These are phyloP conservation scores for Metschnikowia similis DNA, from an alignment of 805 yeast genomes.

Conservation along the genomic window DNA sequence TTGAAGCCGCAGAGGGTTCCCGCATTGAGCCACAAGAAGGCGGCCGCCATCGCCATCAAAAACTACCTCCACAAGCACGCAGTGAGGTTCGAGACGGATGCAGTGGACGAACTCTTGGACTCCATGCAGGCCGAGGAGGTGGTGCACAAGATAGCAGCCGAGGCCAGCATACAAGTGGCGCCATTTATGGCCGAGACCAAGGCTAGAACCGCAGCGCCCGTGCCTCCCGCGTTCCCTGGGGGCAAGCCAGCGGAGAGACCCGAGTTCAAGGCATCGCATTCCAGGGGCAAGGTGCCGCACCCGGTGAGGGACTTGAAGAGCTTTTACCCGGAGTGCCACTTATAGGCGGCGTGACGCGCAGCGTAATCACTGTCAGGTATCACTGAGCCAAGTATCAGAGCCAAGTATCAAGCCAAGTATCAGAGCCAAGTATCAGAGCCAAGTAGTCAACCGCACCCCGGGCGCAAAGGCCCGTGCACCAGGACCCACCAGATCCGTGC, in stretches of 20 bases:
- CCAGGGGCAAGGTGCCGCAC: constrained; percentile 57
- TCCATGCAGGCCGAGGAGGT: constrained; percentile 13
- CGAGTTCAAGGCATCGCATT: constrained; percentile 52
- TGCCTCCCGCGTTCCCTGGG: constrained; percentile 42
- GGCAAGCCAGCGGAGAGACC: constrained; percentile 44
- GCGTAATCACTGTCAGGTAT: too few species aligned
- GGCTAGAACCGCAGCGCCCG: constrained; percentile 21
- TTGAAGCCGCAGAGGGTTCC: constrained; percentile 50
- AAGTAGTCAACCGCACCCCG: too few species aligned
- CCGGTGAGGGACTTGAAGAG: constrained; percentile 37
- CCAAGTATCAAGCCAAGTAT: too few species aligned
- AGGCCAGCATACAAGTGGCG: constrained; percentile 2
- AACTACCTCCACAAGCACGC: constrained; percentile 24
- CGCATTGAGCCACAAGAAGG: constrained; percentile 15
- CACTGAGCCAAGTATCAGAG: too few species aligned
- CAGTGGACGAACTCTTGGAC: constrained; percentile 16
- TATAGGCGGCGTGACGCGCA: too few species aligned
- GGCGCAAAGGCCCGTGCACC: too few species aligned
- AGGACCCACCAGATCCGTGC: constrained; percentile 3
- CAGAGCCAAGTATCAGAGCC: too few species aligned
- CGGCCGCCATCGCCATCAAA: constrained; percentile 23
- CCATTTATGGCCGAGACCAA: constrained; percentile 15
- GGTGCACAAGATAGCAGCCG: constrained; percentile 13
- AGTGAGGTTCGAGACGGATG: constrained; percentile 22
- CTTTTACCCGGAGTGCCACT: constrained; percentile 22